A percentile compares a stretch with the other conserved stretches of the same genome.
phyloP scores from a whole-genome alignment of 306 rosid genomes.

The Oemleria cerasiformis region DNA sequence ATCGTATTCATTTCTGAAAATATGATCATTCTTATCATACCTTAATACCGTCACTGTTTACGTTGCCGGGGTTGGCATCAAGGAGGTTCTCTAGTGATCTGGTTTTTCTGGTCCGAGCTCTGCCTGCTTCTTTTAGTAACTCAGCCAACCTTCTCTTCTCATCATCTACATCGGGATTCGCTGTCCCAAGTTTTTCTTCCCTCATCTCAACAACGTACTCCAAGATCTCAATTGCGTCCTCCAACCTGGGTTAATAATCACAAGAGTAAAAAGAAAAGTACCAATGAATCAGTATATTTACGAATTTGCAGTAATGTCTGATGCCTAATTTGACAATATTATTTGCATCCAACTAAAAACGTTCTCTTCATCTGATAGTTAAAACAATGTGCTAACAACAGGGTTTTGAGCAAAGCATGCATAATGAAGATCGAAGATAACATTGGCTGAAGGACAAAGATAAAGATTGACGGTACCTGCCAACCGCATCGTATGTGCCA shows the following conservation, averaged over 20 bases:
- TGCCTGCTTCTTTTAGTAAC: slow-evolving; percentile 86
- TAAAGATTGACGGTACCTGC: slow-evolving; percentile 54
- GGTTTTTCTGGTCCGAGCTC: slow-evolving; percentile 57
- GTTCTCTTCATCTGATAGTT: too few species aligned
- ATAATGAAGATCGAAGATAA: background rate
- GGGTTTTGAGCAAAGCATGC: background rate
- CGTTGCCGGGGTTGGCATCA: slow-evolving; percentile 35
- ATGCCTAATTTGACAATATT: background rate
- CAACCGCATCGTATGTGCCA: slow-evolving; percentile 89
- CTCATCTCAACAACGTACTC: slow-evolving; percentile 70
- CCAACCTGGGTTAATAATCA: slow-evolving; percentile 47
- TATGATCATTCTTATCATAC: slow-evolving; percentile 25
- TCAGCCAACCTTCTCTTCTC: slow-evolving; percentile 86
- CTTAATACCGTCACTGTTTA: slow-evolving; percentile 26
- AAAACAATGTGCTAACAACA: background rate
- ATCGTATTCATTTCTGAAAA: slow-evolving; percentile 13
- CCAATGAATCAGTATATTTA: background rate
- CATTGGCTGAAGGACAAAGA: background rate
- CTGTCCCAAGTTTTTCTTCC: slow-evolving; percentile 93
- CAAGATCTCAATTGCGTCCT: slow-evolving; percentile 81
- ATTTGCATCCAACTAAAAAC: background rate
- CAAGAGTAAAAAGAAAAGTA: slow-evolving; percentile 10
- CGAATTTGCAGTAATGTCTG: background rate
- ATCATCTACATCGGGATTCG: slow-evolving; percentile 81
- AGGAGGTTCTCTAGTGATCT: slow-evolving; percentile 82